phyloP scores from a whole-genome alignment of 768 basidiomycete species.

The Naganishia vishniacii region DNA sequence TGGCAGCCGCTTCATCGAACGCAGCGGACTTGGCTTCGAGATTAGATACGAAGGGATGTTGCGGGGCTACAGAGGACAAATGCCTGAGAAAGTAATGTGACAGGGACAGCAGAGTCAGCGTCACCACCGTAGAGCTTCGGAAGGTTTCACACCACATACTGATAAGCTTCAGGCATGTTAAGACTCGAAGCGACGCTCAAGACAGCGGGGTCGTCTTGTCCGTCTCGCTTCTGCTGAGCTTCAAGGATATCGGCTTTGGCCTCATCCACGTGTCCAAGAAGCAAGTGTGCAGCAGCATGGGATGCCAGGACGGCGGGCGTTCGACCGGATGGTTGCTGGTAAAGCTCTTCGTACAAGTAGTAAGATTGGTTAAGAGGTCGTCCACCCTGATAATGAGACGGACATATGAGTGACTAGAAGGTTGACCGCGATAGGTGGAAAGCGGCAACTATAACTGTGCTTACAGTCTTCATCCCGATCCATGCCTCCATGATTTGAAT shows the following conservation, averaged over 20 bases:
- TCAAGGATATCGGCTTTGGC: constrained; percentile 47
- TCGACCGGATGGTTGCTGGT: constrained; percentile 45
- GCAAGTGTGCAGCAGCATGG: constrained; percentile 47
- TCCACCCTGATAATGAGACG: constrained; percentile 38
- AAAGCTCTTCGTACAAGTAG: constrained; percentile 50
- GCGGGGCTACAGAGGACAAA: constrained; percentile 37
- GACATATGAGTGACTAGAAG: not conserved
- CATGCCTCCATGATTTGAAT: constrained; percentile 82
- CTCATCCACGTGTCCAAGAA: constrained; percentile 47
- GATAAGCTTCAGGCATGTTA: constrained; percentile 36
- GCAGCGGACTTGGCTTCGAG: constrained; percentile 43
- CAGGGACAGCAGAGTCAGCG: not conserved
- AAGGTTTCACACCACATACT: constrained; percentile 34
- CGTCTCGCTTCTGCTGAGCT: constrained; percentile 35
- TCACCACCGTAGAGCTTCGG: not conserved
- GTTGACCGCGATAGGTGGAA: no score
- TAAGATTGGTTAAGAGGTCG: constrained; percentile 48
- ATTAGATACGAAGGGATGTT: constrained; percentile 48
- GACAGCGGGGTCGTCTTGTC: constrained; percentile 37
- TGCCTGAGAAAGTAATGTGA: constrained; percentile 32
- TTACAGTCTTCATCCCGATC: constrained; percentile 48
- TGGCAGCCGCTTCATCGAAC: constrained; percentile 51
- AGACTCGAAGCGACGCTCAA: constrained; percentile 39
- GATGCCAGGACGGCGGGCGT: constrained; percentile 45
- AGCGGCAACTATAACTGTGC: constrained; percentile 16